Percentiles rank a stretch among this genome's conserved stretches.
Conservation (phyloP, 441 rosid species). For the Eruca vesicaria region DNA sequence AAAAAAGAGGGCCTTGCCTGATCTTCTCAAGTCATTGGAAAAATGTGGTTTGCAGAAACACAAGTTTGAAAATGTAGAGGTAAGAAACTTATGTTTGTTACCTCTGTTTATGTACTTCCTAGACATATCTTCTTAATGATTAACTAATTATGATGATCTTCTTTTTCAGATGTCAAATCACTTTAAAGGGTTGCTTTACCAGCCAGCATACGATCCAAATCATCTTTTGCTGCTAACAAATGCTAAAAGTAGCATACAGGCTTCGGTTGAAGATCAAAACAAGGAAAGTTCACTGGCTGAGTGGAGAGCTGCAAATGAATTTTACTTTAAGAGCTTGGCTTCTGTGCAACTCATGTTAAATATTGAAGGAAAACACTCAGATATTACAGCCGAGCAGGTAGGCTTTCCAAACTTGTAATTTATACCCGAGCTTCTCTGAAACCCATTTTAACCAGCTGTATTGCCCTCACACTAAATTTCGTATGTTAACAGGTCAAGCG, state of each 20-base stretch:
- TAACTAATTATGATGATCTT: constrained; percentile 19
- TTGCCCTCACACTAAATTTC: constrained; percentile 17
- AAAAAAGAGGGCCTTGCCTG: constrained; percentile 77
- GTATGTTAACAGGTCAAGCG: constrained; percentile 57
- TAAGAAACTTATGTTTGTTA: constrained; percentile 25
- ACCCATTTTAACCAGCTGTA: constrained; percentile 8
- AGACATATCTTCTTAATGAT: constrained; percentile 6
- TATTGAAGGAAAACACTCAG: constrained; percentile 64
- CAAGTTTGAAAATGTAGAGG: constrained; percentile 71
- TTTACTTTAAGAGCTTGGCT: constrained; percentile 83
- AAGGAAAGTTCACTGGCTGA: constrained; percentile 41
- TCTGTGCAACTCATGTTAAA: constrained; percentile 72
- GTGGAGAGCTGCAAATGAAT: constrained; percentile 70
- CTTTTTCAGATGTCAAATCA: constrained; percentile 52
- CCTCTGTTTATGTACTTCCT: constrained; percentile 26
- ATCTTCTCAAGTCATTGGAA: constrained; percentile 78
- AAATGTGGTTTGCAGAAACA: constrained; percentile 77
- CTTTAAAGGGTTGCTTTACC: constrained; percentile 62
- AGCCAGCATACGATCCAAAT: constrained; percentile 64
- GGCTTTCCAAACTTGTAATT: constrained; percentile 9
- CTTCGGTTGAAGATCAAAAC: constrained; percentile 37
- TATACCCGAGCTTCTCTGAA: constrained; percentile 5
- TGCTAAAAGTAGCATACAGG: constrained; percentile 41
- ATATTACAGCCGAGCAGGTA: constrained; percentile 89
- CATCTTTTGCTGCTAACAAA: constrained; percentile 64